phyloP scores from a whole-genome alignment of 2,329 filamentous ascomycete species.

The Phyllosticta citrichinensis region DNA sequence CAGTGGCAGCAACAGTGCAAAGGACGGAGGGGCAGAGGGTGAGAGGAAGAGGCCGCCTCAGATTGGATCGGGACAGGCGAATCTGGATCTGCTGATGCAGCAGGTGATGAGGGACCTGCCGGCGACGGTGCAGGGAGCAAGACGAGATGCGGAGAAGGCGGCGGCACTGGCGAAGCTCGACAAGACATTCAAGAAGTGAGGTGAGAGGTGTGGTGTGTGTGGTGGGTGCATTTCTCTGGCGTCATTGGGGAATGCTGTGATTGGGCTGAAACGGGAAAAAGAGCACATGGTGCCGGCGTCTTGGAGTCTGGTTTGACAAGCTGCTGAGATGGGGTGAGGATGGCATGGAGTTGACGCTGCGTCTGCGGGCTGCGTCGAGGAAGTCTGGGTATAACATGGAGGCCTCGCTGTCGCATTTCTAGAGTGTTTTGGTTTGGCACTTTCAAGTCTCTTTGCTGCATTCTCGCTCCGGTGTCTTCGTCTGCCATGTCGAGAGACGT shows the following conservation, averaged over 20 bases:
- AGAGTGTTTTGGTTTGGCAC: background rate
- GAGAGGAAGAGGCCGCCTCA: conserved; percentile 14
- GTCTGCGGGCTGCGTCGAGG: background rate
- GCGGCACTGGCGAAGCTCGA: conserved; percentile 39
- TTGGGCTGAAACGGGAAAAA: background rate
- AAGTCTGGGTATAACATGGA: background rate
- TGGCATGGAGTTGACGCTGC: background rate
- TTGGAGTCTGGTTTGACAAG: background rate
- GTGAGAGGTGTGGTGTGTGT: background rate
- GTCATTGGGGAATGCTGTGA: background rate
- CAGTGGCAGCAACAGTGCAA: background rate
- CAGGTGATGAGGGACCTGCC: conserved; percentile 38
- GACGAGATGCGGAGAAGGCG: conserved; percentile 32
- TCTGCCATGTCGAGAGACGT: background rate
- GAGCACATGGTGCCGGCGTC: background rate
- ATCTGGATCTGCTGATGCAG: conserved; percentile 34
- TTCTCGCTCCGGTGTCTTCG: background rate
- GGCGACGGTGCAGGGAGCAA: conserved; percentile 25
- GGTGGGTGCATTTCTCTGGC: background rate
- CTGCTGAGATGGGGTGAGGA: background rate
- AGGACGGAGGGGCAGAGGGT: background rate
- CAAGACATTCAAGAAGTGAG: conserved; percentile 20
- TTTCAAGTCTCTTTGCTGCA: background rate
- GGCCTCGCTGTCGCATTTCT: background rate
- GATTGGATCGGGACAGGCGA: conserved; percentile 25